Conservation (phyloP, 768 basidiomycete genomes). For the Collybia nuda region DNA sequence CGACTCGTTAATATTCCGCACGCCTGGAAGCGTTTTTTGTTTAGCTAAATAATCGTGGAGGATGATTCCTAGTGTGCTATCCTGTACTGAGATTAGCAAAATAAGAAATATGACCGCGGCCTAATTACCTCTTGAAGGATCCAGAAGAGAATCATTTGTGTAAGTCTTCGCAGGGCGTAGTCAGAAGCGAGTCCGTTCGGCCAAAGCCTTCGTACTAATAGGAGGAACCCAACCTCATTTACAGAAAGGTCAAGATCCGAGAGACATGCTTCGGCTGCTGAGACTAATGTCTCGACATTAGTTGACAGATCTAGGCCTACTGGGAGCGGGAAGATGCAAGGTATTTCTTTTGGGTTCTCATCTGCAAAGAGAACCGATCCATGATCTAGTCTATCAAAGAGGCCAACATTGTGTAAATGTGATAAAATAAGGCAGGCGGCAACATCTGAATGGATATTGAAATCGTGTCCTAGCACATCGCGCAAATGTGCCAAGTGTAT, state of each 20-base stretch:
- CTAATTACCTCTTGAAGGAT: conserved; percentile 63
- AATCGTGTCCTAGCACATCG: conserved; percentile 56
- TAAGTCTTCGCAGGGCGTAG: conserved; percentile 64
- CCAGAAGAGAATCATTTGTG: conserved; percentile 63
- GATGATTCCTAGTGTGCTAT: conserved; percentile 63
- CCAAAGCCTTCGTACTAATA: conserved; percentile 71
- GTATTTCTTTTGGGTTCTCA: conserved; percentile 27
- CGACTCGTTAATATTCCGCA: conserved; percentile 43
- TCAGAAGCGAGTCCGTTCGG: conserved; percentile 73
- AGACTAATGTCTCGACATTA: conserved; percentile 71
- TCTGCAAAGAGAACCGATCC: conserved; percentile 33
- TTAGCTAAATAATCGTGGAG: conserved; percentile 68
- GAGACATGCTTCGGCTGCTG: conserved; percentile 70
- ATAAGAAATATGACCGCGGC: not conserved
- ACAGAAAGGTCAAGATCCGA: conserved; percentile 68
- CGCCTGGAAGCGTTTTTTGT: conserved; percentile 60
- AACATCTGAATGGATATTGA: conserved; percentile 54
- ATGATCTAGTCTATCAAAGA: conserved; percentile 52
- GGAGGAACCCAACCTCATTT: conserved; percentile 72
- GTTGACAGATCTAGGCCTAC: conserved; percentile 69
- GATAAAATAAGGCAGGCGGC: conserved; percentile 53
- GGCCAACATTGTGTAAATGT: conserved; percentile 62
- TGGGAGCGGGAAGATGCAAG: conserved; percentile 68
- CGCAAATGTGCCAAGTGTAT: conserved; percentile 60
- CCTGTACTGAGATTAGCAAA: conserved; percentile 35